Percentiles rank a stretch among this genome's conserved stretches.
Conservation (phyloP, 1,284 basidiomycete species). For the Marasmius tenuissimus region DNA sequence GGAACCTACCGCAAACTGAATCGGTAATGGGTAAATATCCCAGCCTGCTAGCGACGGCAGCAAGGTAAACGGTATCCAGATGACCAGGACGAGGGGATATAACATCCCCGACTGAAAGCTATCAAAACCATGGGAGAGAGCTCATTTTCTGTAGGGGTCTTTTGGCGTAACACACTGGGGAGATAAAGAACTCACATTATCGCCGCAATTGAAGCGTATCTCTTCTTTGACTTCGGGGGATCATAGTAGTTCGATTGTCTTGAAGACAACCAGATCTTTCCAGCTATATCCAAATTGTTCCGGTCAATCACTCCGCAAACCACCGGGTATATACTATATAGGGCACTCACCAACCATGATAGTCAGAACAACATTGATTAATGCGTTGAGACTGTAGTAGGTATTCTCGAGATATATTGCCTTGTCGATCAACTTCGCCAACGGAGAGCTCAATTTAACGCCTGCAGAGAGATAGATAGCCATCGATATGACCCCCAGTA, state of each 20-base stretch:
- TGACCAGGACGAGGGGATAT: background rate
- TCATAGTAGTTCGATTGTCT: background rate
- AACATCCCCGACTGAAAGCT: background rate
- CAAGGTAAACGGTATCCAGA: background rate
- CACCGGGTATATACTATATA: background rate
- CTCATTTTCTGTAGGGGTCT: background rate
- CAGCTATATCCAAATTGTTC: background rate
- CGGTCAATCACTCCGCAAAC: background rate
- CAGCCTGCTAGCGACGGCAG: background rate
- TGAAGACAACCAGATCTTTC: background rate
- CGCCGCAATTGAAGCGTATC: background rate
- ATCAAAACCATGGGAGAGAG: background rate
- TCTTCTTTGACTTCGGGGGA: background rate
- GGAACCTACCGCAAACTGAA: background rate
- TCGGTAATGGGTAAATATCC: background rate
- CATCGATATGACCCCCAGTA: background rate
- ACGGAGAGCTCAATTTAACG: background rate
- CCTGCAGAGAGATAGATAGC: background rate
- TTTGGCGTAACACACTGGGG: background rate
- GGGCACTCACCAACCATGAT: background rate
- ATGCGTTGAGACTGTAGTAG: background rate
- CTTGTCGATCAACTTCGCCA: background rate
- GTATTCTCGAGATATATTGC: background rate
- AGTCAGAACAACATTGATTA: background rate
- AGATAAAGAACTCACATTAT: background rate